Base-by-base conservation (phyloP, 495 filamentous ascomycete species). In the Glarea lozoyensis region DNA sequence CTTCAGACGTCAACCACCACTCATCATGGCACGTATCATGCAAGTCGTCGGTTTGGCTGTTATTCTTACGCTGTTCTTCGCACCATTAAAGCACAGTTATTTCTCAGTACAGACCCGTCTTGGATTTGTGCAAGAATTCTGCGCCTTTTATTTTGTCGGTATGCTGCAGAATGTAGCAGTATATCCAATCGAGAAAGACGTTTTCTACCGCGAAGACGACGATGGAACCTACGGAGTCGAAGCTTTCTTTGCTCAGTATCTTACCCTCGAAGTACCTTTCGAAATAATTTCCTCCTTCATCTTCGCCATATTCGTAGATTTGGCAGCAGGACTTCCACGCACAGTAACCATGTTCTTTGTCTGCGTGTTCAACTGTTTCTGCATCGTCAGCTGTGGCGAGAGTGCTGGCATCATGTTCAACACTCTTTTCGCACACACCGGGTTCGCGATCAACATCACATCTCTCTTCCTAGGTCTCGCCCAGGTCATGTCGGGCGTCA, bases 371-470 rank as follows among this genome's bases (percentile, higher is more conserved):
- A 81, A 81, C 57, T 73, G 72, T 37, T 85, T 88, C 51, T 79
- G 75, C 43, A 76, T 88, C 33, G 82, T 84, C 27, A 78, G 61
- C 37, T 84, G 77, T 46, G 83, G 83, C 2, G 83, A 88, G 62
- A 80, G 74, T 32, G 51, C 86, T n/a, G 83, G 83, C 0, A 86
- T 88, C 48, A 76, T 85, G 61, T 86, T 88, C 62, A 84, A 82
- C 54, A 86, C 83, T 1, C 62, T 86, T 5, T 82, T 86, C 60
- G 57, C 62, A 23, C 83, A 88, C 51, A 81, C 80, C 0, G 83
- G 83, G 1, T 86, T 88, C 56, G 79, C 81, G 7, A 72, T 86
- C 34, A 84, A 84, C 46, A 55, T 85, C 30, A 81, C 75, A 2
- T 75, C 69, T 1, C 69, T 81, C 31, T 54, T 86, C 3, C 61